Percentiles rank a stretch among this genome's conserved stretches.
Evolutionary conservation across 164 flowering plant species (phyloP).

Genomic region (Cinnamomum chago): DNA sequence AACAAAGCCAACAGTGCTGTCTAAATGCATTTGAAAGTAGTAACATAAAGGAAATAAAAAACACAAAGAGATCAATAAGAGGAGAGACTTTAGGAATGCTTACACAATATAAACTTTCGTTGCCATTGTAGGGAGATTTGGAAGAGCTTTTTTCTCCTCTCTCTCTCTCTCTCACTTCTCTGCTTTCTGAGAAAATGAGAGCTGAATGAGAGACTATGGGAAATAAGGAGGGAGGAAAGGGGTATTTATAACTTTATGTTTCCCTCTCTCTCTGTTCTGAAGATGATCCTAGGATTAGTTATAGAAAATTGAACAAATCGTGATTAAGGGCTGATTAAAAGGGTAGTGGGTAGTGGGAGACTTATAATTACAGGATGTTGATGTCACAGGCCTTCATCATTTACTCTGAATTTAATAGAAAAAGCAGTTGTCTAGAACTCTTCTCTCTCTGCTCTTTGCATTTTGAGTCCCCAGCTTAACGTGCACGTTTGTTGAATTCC

Average conservation of each 20-base stretch:
- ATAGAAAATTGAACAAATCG: too few species aligned
- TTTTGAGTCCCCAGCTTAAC: too few species aligned
- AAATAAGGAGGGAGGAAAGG: background rate
- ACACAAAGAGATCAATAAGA: too few species aligned
- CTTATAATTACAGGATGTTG: background rate
- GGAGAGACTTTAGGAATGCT: background rate
- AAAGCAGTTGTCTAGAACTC: background rate
- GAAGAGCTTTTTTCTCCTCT: background rate
- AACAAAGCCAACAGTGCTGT: too few species aligned
- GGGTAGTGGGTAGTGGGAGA: background rate
- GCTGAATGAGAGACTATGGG: background rate
- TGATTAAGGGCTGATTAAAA: background rate
- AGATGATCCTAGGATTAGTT: too few species aligned
- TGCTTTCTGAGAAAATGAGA: background rate
- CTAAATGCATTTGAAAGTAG: background rate
- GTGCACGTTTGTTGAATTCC: too few species aligned
- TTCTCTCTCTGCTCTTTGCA: too few species aligned
- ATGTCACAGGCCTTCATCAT: background rate
- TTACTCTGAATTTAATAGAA: too few species aligned
- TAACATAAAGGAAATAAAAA: too few species aligned
- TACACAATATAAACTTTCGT: background rate
- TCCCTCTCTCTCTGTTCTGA: background rate
- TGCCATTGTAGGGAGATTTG: background rate
- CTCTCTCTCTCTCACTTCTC: background rate
- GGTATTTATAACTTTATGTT: background rate